Evolutionary conservation across 345 rosid genomes (phyloP), one percentile per base, ranked within the genome.

Genomic region (Pseudoturritis turrita): DNA sequence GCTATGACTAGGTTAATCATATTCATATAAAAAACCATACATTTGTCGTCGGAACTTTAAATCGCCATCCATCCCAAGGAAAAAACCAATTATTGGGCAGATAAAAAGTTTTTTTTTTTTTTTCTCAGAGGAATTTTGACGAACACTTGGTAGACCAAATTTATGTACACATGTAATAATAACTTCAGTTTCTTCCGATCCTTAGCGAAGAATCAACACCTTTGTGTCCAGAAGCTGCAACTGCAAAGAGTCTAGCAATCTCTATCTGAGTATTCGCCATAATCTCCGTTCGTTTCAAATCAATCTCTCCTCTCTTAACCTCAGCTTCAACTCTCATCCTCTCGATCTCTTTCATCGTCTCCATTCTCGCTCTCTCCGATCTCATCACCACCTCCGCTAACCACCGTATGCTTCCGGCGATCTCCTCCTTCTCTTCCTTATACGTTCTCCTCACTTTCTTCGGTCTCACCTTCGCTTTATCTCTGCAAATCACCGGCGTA

Each of bases 251-350:
- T 81, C 77, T 86, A 31, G 98, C 97, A 65, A 94, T 91, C 81
- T 94, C 97, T 56, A 94, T n/a, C 55, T 94, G 98, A 3, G 98
- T 88, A 65, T 77, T 91, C 17, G 98, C 95, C 46, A 94, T 78
- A 64, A 94, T 91, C 82, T 94, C 92, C 5, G 96, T 89, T 70
- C 97, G 85, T 79, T 88, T 94, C 59, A 94, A 84, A 51, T 94
- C 98, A 83, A 89, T 81, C 79, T 94, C 97, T 8, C 86, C 86
- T 75, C 97, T 87, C 70, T 81, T 91, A 2, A 85, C 83, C 67
- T 94, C 97, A 1, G 96, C 95, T 78, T 94, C 98, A 5, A 76
- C 83, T 77, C 98, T 88, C 97, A 94, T 89, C 46, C 72, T 94
- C 80, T 94, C 97, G 2, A 94, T 67, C 71, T 94, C 97, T 65